Percentiles rank a stretch among this genome's conserved stretches.
Conservation (phyloP, 805 yeast species). For the Helenozyma rhizophorensis region DNA sequence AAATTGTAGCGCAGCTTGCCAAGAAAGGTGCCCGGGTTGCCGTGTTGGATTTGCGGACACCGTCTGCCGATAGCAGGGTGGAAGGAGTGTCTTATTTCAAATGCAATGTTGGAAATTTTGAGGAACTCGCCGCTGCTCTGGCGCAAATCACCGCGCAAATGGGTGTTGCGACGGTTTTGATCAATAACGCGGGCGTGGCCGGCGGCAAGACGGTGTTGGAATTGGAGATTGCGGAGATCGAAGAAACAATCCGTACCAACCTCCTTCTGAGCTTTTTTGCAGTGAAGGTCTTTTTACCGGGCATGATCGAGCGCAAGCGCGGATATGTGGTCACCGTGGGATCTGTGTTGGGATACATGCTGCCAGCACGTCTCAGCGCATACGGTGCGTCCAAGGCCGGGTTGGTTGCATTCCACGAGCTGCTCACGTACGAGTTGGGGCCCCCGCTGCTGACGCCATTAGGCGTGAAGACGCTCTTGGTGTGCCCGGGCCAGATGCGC, state of each 20-base stretch:
- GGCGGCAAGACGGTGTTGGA: constrained; percentile 55
- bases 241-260: constrained; percentile 61
- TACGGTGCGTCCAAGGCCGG: constrained; percentile 94
- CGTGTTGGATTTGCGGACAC: constrained; percentile 58
- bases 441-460: constrained; percentile 40
- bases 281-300: constrained; percentile 67
- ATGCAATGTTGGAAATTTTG: constrained; percentile 66
- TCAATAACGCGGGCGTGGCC: constrained; percentile 84
- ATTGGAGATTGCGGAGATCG: constrained; percentile 53
- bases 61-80: constrained; percentile 27
- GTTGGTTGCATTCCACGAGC: constrained; percentile 76
- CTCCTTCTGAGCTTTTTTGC: constrained; percentile 67
- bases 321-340: constrained; percentile 82
- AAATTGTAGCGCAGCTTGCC: constrained; percentile 47
- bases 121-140: constrained; percentile 40
- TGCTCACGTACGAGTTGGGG: constrained; percentile 66
- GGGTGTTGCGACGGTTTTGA: constrained; percentile 62
- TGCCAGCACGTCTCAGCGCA: constrained; percentile 77
- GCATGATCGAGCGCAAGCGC: constrained; percentile 54
- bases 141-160: constrained; percentile 38
- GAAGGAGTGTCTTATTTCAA: constrained; percentile 48
- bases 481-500: constrained; percentile 84
- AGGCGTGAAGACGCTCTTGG: constrained; percentile 67
- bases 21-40: constrained; percentile 48
- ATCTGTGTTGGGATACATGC: constrained; percentile 77